These are phyloP conservation scores for Diaporthe humulicola DNA, from an alignment of 2,329 filamentous ascomycete species.

Conservation along the genomic window DNA sequence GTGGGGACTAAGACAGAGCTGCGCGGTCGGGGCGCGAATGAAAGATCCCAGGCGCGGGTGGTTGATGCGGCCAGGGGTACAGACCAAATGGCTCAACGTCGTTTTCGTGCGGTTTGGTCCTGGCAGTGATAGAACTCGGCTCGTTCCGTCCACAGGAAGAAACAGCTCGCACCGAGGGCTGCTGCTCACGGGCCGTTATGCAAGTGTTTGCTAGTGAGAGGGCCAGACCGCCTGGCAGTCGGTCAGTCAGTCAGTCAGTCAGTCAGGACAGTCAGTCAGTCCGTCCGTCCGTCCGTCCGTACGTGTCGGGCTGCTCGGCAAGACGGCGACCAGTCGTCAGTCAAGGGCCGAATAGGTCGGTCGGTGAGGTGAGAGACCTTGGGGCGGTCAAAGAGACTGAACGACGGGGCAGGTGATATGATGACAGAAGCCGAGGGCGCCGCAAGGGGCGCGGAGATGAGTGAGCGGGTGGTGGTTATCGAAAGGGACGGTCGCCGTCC, in stretches of 20 bases:
- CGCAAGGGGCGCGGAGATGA: conserved; percentile 13
- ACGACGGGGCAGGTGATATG: conserved; percentile 15
- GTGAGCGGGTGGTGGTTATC: conserved; percentile 14
- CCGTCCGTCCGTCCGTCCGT: background rate
- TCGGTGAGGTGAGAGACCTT: background rate
- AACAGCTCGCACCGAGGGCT: background rate
- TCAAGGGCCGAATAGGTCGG: conserved; percentile 13
- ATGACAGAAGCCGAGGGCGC: conserved; percentile 32
- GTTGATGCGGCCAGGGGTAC: conserved; percentile 9
- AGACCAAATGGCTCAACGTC: conserved; percentile 16
- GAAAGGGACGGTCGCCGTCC: conserved; percentile 32
- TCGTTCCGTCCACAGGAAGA: conserved; percentile 11
- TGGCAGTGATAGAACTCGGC: conserved; percentile 18
- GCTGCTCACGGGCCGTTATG: background rate
- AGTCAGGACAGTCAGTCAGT: background rate
- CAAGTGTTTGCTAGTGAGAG: background rate
- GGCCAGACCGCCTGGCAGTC: background rate
- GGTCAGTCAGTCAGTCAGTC: conserved; percentile 10
- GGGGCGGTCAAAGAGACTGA: conserved; percentile 11
- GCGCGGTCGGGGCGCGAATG: conserved; percentile 6
- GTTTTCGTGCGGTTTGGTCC: conserved; percentile 20
- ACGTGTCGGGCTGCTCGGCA: conserved; percentile 8
- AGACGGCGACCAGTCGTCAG: conserved; percentile 8
- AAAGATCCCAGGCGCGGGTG: conserved; percentile 28
- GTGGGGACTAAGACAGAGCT: conserved; percentile 32